A percentile compares a stretch with the other conserved stretches of the same genome.
Evolutionary conservation across 345 rosid genomes (phyloP).

Genomic region (Hirschfeldia incana): DNA sequence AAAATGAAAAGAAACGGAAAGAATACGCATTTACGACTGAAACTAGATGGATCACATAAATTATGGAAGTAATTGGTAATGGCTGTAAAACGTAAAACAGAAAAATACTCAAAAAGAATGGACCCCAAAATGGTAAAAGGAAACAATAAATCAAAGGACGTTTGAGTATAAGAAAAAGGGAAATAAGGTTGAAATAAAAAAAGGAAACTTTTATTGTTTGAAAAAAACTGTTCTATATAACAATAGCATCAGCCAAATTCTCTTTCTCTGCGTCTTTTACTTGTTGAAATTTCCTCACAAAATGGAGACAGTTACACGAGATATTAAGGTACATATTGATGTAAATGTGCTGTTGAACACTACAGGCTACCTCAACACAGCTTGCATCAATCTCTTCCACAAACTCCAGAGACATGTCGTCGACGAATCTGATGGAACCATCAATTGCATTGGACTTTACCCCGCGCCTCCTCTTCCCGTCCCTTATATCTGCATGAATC

Average conservation of each 20-base stretch:
- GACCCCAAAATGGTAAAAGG: not conserved
- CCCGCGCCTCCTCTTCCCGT: not conserved
- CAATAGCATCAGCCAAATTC: not conserved
- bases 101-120: too few relatives aligned
- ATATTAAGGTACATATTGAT: not conserved
- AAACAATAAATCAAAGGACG: not conserved
- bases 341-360: not conserved
- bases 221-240: not conserved
- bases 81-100: too few relatives aligned
- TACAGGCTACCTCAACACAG: not conserved
- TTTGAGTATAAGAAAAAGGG: not conserved
- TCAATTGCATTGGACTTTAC: slow-evolving; percentile 1
- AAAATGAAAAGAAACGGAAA: too few relatives aligned
- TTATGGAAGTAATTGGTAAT: too few relatives aligned
- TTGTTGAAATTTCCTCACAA: not conserved
- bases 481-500: not conserved
- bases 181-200: not conserved
- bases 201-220: not conserved
- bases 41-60: too few relatives aligned
- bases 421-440: not conserved
- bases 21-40: too few relatives aligned
- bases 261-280: not conserved
- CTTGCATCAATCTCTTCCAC: not conserved
- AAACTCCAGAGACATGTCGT: not conserved
- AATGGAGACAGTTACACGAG: not conserved